These are phyloP conservation scores for Chrysopogon serrulatus DNA, from an alignment of 176 grass and related monocot genomes.

Conservation along the genomic window DNA sequence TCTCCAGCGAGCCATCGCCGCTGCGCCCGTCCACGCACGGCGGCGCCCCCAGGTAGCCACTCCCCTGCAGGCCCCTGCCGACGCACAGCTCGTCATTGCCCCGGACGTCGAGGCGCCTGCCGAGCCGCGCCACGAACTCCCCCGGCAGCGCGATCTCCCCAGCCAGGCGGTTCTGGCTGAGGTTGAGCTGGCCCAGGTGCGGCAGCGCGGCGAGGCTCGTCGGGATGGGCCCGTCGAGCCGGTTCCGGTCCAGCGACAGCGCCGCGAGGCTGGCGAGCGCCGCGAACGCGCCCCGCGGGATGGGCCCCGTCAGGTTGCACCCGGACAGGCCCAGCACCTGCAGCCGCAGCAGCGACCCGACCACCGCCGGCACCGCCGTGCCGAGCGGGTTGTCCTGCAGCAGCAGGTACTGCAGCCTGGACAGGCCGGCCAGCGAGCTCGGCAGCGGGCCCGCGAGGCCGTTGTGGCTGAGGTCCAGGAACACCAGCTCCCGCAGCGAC, in stretches of 20 bases:
- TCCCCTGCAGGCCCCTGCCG: constrained; percentile 27
- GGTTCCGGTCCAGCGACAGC: constrained; percentile 75
- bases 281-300: constrained; percentile 42
- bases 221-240: constrained; percentile 65
- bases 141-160: constrained; percentile 71
- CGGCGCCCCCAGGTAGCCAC: constrained; percentile 45
- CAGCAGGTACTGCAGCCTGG: constrained; percentile 68
- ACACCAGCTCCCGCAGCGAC: constrained; percentile 47
- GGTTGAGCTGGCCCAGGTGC: constrained; percentile 77
- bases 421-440: constrained; percentile 27
- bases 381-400: constrained; percentile 69
- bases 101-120: constrained; percentile 66
- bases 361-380: constrained; percentile 54
- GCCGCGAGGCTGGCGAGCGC: constrained; percentile 51
- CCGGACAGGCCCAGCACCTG: constrained; percentile 75
- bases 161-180: constrained; percentile 77
- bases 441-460: constrained; percentile 53
- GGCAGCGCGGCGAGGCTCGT: constrained; percentile 51
- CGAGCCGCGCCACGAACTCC: constrained; percentile 68
- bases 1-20: not conserved
- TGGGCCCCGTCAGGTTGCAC: constrained; percentile 55
- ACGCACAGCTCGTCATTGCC: constrained; percentile 68
- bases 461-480: constrained; percentile 84
- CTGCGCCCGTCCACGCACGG: constrained; percentile 20
- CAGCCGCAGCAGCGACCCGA: constrained; percentile 56